phyloP scores from a whole-genome alignment of 208 protist genomes.

The Leishmania guyanensis region DNA sequence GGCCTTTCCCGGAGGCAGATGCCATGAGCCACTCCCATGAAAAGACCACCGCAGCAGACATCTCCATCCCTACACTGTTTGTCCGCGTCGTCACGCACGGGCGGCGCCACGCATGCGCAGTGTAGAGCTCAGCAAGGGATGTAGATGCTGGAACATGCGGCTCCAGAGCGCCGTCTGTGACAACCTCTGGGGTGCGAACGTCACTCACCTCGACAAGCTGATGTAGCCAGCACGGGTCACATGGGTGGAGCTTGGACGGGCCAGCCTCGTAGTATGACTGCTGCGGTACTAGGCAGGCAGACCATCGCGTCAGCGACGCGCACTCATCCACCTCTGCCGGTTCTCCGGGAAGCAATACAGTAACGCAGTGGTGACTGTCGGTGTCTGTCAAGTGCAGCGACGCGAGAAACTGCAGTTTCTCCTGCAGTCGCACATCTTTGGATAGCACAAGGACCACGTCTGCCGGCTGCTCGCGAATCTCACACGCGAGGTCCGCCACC shows the following conservation, averaged over 20 bases:
- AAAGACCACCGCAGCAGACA: not conserved
- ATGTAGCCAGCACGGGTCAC: constrained; percentile 24
- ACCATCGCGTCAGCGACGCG: constrained; percentile 23
- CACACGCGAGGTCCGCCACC: constrained; percentile 26
- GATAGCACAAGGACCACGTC: constrained; percentile 28
- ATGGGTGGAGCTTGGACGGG: not conserved
- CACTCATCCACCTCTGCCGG: constrained; percentile 27
- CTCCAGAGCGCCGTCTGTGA: not conserved
- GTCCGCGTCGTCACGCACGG: constrained; percentile 26
- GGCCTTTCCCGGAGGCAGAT: not conserved
- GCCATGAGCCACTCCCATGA: constrained; percentile 4
- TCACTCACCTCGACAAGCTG: constrained; percentile 26
- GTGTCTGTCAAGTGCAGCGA: constrained; percentile 29
- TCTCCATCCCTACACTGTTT: constrained; percentile 10
- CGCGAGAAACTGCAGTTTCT: constrained; percentile 31
- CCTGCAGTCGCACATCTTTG: constrained; percentile 4
- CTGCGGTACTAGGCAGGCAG: constrained; percentile 11
- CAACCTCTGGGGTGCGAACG: not conserved
- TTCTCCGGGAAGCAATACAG: constrained; percentile 24
- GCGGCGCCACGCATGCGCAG: constrained; percentile 19
- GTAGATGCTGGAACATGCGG: not conserved
- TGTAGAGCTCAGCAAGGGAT: constrained; percentile 14
- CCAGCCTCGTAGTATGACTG: not conserved
- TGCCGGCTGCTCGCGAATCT: constrained; percentile 26
- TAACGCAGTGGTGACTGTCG: constrained; percentile 24